phyloP scores from a whole-genome alignment of 129 eudicot genomes.

The Flaveria trinervia region DNA sequence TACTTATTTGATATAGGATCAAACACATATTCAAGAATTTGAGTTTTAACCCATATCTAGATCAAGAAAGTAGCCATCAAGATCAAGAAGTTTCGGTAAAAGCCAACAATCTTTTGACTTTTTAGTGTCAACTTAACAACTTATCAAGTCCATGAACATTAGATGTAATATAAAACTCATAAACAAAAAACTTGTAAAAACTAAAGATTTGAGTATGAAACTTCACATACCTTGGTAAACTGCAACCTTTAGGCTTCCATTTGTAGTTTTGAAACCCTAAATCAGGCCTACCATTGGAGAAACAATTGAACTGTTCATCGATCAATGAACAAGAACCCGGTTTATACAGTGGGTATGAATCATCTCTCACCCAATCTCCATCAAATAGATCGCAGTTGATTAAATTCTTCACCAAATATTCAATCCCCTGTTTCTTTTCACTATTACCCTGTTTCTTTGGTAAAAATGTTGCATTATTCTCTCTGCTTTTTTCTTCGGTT shows the following conservation, averaged over 20 bases:
- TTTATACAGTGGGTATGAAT: conserved; percentile 69
- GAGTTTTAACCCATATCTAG: neutral
- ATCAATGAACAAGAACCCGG: conserved; percentile 78
- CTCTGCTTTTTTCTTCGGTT: neutral
- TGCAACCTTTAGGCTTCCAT: conserved; percentile 85
- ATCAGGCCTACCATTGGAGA: conserved; percentile 80
- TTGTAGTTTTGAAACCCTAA: conserved; percentile 52
- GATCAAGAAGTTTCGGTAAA: too few relatives aligned
- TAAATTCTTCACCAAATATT: conserved; percentile 51
- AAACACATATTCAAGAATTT: neutral
- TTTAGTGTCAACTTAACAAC: too few relatives aligned
- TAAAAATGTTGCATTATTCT: conserved; percentile 40
- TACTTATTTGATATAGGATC: too few relatives aligned
- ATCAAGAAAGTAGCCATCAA: neutral
- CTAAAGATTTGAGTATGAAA: neutral
- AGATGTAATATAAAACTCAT: neutral
- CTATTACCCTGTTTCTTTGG: conserved; percentile 41
- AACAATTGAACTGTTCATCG: conserved; percentile 76
- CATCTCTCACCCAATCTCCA: conserved; percentile 85
- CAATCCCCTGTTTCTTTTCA: conserved; percentile 42
- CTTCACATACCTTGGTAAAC: conserved; percentile 60
- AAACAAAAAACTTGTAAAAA: neutral
- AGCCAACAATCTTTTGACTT: too few relatives aligned
- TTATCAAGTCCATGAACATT: too few relatives aligned
- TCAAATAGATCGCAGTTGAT: conserved; percentile 66